Percentiles rank a stretch among this genome's conserved stretches.
phyloP scores from a whole-genome alignment of 169 alveolate species.

The Plasmodium cynomolgi region DNA sequence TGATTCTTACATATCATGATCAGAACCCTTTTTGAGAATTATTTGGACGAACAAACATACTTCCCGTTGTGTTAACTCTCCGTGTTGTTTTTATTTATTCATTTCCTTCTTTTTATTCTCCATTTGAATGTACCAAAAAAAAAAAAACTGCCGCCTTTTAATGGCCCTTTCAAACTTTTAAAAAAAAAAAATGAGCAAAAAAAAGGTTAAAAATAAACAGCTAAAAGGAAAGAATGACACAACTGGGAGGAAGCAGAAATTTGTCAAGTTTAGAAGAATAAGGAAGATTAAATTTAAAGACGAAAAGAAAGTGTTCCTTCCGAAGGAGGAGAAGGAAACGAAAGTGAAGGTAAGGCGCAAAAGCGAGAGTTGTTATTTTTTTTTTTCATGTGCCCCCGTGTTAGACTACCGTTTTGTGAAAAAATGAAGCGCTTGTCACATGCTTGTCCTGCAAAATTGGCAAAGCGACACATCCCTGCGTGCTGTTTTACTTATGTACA shows the following conservation, averaged over 20 bases:
- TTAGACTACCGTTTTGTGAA: background rate
- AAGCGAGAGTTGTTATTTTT: background rate
- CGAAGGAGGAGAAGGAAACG: background rate
- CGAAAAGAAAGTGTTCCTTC: conserved; percentile 6
- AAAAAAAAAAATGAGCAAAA: conserved; percentile 3
- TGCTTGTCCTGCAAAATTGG: background rate
- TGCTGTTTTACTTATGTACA: background rate
- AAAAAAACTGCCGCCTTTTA: background rate
- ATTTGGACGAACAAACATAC: background rate
- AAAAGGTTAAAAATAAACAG: background rate
- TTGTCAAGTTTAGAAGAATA: conserved; percentile 59
- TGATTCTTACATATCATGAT: background rate
- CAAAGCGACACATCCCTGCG: background rate
- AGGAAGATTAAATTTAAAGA: conserved; percentile 45
- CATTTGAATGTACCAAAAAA: background rate
- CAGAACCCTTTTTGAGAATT: background rate
- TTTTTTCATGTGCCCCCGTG: background rate
- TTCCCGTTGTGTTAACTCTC: background rate
- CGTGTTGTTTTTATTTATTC: background rate
- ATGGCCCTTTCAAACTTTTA: background rate
- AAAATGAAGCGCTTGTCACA: background rate
- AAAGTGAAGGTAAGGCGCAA: conserved; percentile 18
- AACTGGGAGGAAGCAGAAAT: conserved; percentile 7
- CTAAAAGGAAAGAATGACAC: background rate
- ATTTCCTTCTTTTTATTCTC: background rate